Conservation (phyloP, 208 protist genomes). For the Leishmania tarentolae region DNA sequence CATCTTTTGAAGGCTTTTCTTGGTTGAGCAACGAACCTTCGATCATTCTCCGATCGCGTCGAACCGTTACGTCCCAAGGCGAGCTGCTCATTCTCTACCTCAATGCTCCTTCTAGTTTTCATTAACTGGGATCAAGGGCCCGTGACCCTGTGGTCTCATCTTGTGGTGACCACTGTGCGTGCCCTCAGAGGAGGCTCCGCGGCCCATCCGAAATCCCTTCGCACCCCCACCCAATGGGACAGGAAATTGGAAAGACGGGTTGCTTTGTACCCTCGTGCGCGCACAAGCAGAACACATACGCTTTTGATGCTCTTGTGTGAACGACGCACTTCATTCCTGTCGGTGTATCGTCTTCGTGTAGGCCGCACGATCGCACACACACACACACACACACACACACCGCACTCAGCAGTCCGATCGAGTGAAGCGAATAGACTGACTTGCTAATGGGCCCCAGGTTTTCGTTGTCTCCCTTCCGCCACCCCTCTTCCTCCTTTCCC, state of each 20-base stretch:
- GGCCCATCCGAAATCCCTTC: background rate
- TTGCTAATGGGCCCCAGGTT: background rate
- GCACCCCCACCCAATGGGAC: background rate
- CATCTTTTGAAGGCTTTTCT: background rate
- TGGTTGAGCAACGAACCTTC: too few species aligned
- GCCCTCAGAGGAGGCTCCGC: background rate
- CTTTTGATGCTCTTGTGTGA: background rate
- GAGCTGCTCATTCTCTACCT: too few species aligned
- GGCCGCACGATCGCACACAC: background rate
- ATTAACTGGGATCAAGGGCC: background rate
- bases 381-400: background rate
- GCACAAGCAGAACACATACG: background rate
- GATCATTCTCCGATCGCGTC: too few species aligned
- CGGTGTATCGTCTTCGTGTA: background rate
- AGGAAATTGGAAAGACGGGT: background rate
- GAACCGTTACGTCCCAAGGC: too few species aligned
- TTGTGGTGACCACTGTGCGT: background rate
- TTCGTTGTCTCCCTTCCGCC: background rate
- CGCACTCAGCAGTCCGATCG: background rate
- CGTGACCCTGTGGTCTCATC: background rate
- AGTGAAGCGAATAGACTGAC: background rate
- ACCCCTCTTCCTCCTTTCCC: background rate
- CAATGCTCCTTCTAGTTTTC: background rate
- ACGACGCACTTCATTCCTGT: background rate
- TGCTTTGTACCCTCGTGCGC: background rate